Evolutionary conservation across 2,329 filamentous ascomycete genomes (phyloP).

Genomic region (Phaeoacremonium minimum): DNA sequence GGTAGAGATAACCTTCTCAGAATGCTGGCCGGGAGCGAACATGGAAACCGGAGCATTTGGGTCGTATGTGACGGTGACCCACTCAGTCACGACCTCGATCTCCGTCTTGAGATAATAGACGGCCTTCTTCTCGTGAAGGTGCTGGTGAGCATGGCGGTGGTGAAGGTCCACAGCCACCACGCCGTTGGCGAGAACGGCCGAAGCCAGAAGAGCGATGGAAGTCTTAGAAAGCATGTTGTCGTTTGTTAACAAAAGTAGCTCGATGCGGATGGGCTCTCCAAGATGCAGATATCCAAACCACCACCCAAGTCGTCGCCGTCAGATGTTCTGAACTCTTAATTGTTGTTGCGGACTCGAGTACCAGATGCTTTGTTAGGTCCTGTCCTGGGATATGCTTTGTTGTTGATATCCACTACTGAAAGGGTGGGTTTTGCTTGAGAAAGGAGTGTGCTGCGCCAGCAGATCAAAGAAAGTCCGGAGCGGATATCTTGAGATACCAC

Average conservation of each 20-base stretch:
- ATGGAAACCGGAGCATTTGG: slow-evolving; percentile 14
- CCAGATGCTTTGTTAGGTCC: too few relatives aligned
- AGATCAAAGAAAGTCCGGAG: slow-evolving; percentile 4
- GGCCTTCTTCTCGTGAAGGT: slow-evolving; percentile 25
- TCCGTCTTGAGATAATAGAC: slow-evolving; percentile 25
- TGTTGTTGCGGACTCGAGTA: too few relatives aligned
- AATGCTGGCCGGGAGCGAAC: slow-evolving; percentile 3
- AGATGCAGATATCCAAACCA: not conserved
- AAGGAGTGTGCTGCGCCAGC: slow-evolving; percentile 7
- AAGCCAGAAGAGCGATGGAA: slow-evolving; percentile 33
- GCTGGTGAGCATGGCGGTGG: slow-evolving; percentile 35
- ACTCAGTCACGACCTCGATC: slow-evolving; percentile 28
- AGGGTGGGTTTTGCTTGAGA: slow-evolving; percentile 1
- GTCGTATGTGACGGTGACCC: slow-evolving; percentile 36
- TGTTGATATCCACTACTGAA: not conserved
- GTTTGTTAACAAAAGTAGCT: slow-evolving; percentile 5
- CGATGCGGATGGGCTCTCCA: slow-evolving; percentile 1
- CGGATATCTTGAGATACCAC: slow-evolving; percentile 2
- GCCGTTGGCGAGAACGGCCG: slow-evolving; percentile 37
- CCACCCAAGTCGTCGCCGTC: not conserved
- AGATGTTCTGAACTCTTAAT: too few relatives aligned
- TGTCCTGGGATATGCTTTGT: slow-evolving; percentile 5
- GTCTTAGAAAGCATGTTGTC: slow-evolving; percentile 37
- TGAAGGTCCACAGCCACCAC: slow-evolving; percentile 35
- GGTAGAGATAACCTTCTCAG: too few relatives aligned